Base-by-base conservation (phyloP, 2,329 filamentous ascomycete genomes). In the Hymenoscyphus occultus region DNA sequence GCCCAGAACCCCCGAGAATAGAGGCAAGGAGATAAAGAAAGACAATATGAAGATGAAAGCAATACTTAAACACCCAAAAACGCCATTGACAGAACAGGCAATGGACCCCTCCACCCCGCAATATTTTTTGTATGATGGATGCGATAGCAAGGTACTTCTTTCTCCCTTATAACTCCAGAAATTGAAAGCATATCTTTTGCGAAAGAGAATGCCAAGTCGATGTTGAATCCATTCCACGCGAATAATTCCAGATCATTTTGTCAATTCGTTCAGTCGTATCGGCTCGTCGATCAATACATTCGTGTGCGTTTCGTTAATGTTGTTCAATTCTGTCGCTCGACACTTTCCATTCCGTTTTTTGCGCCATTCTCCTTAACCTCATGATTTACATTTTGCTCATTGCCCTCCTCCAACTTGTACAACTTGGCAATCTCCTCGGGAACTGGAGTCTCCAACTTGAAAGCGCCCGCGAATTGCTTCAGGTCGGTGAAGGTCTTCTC, bases 361-460 rank as follows among this genome's bases (percentile, higher is more conserved):
- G 10, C 45, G 13, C 28, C 12, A 13, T 9, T 3, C n/a, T 40
- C 39, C 39, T 60, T 60, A n/a, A 28, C 39, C n/a, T 12, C 16
- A 10, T 31, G 9, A 14, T 45, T 31, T 59, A 40, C 12, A 16
- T 39, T 16, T 19, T 58, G 28, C 31, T 63, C n/a, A 7, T 63
- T 19, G 19, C 39, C 9, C 28, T 22, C n/a, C 6, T 51, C 40
- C n/a, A 35, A 28, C 19, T 62, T 61, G 3, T 28, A 45, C 10
- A 64, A 60, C 1, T 56, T 22, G 39, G 39, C 59, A 13, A 61
- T 51, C 14, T 64, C 63, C 14, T 28, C 19, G 12, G 63, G 63
- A 48, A 64, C 39, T 6, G 63, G 59, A 28, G 28, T 58, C n/a
- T 7, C 39, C 32, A 64, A 42, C 28, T 58, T 64, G 39, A 61